Evolutionary conservation across 306 rosid species (phyloP).

Genomic region (Lagenaria siceraria): DNA sequence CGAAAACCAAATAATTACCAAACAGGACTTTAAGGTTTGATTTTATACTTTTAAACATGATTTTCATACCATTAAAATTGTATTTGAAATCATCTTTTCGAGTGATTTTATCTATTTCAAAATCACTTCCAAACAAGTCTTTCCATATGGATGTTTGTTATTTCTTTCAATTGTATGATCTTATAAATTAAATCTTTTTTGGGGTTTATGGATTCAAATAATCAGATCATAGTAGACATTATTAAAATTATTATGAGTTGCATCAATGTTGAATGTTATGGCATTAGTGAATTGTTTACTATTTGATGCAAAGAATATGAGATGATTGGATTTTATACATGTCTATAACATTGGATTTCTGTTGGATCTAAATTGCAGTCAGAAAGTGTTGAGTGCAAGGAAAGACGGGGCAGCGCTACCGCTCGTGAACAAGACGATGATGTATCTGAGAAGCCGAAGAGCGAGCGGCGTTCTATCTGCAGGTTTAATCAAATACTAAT

Average conservation of each 20-base stretch:
- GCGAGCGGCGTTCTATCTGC: background rate
- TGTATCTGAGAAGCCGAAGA: constrained; percentile 37
- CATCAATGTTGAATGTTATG: background rate
- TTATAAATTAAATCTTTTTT: background rate
- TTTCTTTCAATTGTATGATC: background rate
- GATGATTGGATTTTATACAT: no score
- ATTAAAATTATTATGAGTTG: no score
- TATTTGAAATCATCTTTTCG: no score
- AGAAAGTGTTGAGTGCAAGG: constrained; percentile 53
- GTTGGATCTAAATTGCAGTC: constrained; percentile 32
- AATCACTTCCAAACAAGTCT: background rate
- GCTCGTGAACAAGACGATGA: constrained; percentile 76
- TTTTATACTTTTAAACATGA: no score
- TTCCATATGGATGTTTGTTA: background rate
- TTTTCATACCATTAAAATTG: no score
- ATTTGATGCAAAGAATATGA: no score
- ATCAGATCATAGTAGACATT: background rate
- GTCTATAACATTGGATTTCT: background rate
- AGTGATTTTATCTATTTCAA: background rate
- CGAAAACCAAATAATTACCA: no score
- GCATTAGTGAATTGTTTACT: background rate
- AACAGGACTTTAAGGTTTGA: no score
- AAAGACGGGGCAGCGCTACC: constrained; percentile 72
- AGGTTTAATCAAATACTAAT: background rate
- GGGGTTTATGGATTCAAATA: background rate